These are phyloP conservation scores for Reticulascus tulasneorum DNA, from an alignment of 2,329 filamentous ascomycete species.

Conservation along the genomic window DNA sequence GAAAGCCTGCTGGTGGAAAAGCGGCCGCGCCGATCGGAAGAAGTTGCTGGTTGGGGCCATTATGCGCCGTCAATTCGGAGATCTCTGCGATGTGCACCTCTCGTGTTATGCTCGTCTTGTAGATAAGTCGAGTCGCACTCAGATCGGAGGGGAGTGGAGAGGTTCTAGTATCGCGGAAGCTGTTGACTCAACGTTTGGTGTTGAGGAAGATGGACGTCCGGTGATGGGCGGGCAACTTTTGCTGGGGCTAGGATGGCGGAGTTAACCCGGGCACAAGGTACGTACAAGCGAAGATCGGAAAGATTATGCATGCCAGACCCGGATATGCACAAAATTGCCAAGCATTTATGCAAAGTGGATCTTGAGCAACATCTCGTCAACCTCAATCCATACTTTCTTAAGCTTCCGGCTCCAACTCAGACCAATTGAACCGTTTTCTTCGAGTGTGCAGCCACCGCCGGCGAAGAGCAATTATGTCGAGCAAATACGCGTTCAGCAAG, in stretches of 20 bases:
- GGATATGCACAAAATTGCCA: background rate
- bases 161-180: conserved; percentile 1
- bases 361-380: conserved; percentile 7
- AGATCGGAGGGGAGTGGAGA: conserved; percentile 2
- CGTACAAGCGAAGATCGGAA: conserved; percentile 1
- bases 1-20: conserved; percentile 51
- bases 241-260: conserved; percentile 5
- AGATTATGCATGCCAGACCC: background rate
- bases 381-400: conserved; percentile 9
- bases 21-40: conserved; percentile 52
- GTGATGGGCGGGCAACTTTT: conserved; percentile 9
- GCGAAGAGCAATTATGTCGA: conserved; percentile 62
- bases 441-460: conserved; percentile 4
- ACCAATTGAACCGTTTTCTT: conserved; percentile 16
- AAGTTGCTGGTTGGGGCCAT: conserved; percentile 46
- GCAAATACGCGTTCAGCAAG: conserved; percentile 88
- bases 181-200: conserved; percentile 10
- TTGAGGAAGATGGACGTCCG: conserved; percentile 13
- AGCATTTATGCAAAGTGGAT: conserved; percentile 1
- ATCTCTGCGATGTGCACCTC: too few species aligned
- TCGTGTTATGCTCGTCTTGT: too few species aligned
- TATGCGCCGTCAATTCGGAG: too few species aligned
- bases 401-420: conserved; percentile 9
- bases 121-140: too few species aligned
- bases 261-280: conserved; percentile 11